These are phyloP conservation scores for Debaryomyces udenii DNA, from an alignment of 1,139 yeast genomes.

Conservation along the genomic window DNA sequence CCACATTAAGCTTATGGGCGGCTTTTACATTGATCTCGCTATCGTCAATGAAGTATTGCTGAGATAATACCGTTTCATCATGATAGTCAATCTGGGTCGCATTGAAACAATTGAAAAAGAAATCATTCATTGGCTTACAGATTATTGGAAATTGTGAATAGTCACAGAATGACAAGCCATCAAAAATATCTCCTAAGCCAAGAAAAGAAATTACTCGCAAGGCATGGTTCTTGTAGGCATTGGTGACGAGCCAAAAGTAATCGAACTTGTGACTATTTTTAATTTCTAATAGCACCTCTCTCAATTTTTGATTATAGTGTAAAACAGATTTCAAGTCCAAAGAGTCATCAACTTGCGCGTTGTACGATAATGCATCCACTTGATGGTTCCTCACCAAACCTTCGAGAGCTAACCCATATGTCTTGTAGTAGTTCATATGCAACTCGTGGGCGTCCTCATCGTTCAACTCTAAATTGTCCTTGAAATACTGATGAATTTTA, in stretches of 20 bases:
- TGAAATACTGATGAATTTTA: constrained; percentile 81
- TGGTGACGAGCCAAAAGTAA: constrained; percentile 81
- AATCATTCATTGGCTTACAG: constrained; percentile 81
- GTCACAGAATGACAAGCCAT: constrained; percentile 92
- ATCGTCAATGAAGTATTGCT: constrained; percentile 76
- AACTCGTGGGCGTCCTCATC: constrained; percentile 78
- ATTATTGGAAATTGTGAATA: constrained; percentile 66
- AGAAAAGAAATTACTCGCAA: constrained; percentile 71
- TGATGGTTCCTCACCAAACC: constrained; percentile 83
- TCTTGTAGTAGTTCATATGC: constrained; percentile 75
- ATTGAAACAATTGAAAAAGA: constrained; percentile 54
- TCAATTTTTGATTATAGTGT: constrained; percentile 56
- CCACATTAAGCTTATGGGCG: constrained; percentile 55
- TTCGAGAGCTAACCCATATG: constrained; percentile 91
- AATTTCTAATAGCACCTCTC: constrained; percentile 53
- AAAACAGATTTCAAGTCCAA: constrained; percentile 80
- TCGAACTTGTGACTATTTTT: constrained; percentile 41
- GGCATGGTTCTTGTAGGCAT: constrained; percentile 92
- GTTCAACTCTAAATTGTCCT: constrained; percentile 56
- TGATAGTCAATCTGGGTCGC: constrained; percentile 61
- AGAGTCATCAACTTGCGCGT: constrained; percentile 86
- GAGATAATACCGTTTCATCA: constrained; percentile 37
- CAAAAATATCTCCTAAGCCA: constrained; percentile 88
- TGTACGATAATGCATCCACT: constrained; percentile 88
- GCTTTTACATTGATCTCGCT: constrained; percentile 67